Conservation (phyloP, 2,329 filamentous ascomycete genomes). For the Daldinia sp. region DNA sequence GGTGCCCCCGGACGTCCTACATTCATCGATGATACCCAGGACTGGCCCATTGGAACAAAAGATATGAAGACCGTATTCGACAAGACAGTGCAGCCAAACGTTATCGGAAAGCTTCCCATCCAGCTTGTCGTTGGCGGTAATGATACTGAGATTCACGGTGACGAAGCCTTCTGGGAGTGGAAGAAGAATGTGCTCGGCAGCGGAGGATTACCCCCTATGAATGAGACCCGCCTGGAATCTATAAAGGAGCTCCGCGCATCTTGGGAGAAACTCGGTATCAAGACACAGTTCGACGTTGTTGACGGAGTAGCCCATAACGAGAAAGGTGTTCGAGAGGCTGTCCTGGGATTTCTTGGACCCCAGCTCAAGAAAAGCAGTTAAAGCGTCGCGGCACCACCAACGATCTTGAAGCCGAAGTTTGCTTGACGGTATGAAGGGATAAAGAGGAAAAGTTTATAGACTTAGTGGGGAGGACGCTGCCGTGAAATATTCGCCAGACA, state of each 20-base stretch:
- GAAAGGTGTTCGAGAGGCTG: constrained; percentile 23
- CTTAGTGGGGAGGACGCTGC: not conserved
- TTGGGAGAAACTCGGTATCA: constrained; percentile 39
- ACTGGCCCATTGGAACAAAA: constrained; percentile 42
- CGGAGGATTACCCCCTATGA: constrained; percentile 22
- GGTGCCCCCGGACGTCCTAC: constrained; percentile 49
- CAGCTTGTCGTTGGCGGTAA: constrained; percentile 43
- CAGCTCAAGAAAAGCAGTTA: constrained; percentile 20
- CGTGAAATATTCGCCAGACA: not conserved
- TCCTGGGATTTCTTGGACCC: constrained; percentile 30
- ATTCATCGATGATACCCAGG: constrained; percentile 38
- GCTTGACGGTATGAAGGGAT: no score
- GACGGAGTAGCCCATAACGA: constrained; percentile 40
- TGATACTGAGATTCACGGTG: constrained; percentile 40
- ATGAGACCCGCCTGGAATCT: constrained; percentile 28
- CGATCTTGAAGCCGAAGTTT: not conserved
- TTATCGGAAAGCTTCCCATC: constrained; percentile 34
- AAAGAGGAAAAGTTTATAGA: not conserved
- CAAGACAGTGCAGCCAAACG: constrained; percentile 14
- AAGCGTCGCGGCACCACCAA: not conserved
- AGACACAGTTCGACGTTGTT: constrained; percentile 43
- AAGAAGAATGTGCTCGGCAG: constrained; percentile 18
- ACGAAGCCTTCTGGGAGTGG: constrained; percentile 42
- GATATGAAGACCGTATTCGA: constrained; percentile 40
- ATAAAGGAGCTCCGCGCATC: constrained; percentile 29